Evolutionary conservation across 2,329 filamentous ascomycete genomes (phyloP).

Genomic region (Aspergillus spinulosporus): DNA sequence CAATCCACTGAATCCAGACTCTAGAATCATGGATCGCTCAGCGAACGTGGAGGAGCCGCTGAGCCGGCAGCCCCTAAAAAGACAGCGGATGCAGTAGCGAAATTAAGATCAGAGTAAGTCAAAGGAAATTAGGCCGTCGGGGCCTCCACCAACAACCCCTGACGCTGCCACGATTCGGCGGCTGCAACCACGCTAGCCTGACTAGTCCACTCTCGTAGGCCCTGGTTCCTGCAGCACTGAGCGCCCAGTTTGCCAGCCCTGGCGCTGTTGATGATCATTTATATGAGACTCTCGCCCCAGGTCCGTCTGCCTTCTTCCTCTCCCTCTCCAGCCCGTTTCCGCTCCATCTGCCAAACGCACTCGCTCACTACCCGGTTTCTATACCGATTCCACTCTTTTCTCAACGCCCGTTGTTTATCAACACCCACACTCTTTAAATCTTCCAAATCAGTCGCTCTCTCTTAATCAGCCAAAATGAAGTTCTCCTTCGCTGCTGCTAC

Average conservation of each 20-base stretch:
- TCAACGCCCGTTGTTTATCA: conserved; percentile 4
- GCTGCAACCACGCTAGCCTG: neutral
- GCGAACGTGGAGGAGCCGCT: neutral
- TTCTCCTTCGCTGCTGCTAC: conserved; percentile 46
- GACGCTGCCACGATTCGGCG: conserved; percentile 7
- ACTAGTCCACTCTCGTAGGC: neutral
- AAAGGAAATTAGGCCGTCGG: conserved; percentile 12
- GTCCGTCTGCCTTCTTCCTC: conserved; percentile 15
- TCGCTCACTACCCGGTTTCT: conserved; percentile 47
- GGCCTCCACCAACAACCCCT: conserved; percentile 7
- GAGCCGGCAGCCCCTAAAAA: neutral
- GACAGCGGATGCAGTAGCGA: neutral
- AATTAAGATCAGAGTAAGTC: conserved; percentile 7
- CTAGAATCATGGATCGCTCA: neutral
- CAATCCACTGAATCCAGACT: neutral
- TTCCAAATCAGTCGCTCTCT: neutral
- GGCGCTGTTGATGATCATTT: neutral
- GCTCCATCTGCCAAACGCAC: conserved; percentile 35
- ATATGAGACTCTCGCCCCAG: conserved; percentile 8
- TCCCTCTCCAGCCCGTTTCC: conserved; percentile 20
- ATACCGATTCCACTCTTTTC: conserved; percentile 43
- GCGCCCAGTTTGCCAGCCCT: neutral
- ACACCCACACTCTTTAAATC: conserved; percentile 18
- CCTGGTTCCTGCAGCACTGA: neutral
- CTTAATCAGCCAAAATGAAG: conserved; percentile 49